Base-by-base conservation (phyloP, 371 early-diverging fungal species). In the Rhizopus stolonifer region DNA sequence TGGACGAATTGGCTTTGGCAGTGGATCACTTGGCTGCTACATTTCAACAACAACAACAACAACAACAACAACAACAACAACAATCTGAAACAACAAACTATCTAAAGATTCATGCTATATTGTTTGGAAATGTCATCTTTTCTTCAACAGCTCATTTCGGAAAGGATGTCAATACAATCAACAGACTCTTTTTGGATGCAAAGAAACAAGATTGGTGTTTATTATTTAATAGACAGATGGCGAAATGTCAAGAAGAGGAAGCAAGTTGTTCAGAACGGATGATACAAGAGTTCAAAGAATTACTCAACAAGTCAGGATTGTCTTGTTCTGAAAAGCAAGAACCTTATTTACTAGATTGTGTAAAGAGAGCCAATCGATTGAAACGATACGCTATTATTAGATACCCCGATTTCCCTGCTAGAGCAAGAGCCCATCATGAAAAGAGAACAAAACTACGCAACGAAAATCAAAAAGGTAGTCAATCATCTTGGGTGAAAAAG, bases 401-500 rank as follows among this genome's bases (percentile, higher is more conserved):
- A 42, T 42, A 42, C 21, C 42, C 42, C 8, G 19, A 21, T 19
- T 21, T 42, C 21, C 8, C 13, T 18, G 22, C 7, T 21, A 42
- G 22, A 19, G 42, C 42, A 21, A 17, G 22, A 9, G 13, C 42
- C 7, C 42, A 21, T 19, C 15, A 42, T 42, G 42, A 42, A 42
- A 42, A 42, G 18, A 18, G 8, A 15, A 21, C 3, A 21, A 42
- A 42, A 21, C 7, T 13, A 42, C 42, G 42, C 13, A 42, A 13
- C 19, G 15, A 9, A 4, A 15, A 42, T 19, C 5, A 21, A 5
- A 1, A 5, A 21, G 19, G 9, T 7, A 21, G 42, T 2, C 21
- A 21, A 36, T 36, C 36, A 36, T n/a, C n/a, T 29, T 42, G 42
- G 42, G 42, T 42, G 15, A 17, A 21, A 42, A 42, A 42, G 42